phyloP scores from a whole-genome alignment of 176 grass and related monocot genomes.

The Avena eriantha region DNA sequence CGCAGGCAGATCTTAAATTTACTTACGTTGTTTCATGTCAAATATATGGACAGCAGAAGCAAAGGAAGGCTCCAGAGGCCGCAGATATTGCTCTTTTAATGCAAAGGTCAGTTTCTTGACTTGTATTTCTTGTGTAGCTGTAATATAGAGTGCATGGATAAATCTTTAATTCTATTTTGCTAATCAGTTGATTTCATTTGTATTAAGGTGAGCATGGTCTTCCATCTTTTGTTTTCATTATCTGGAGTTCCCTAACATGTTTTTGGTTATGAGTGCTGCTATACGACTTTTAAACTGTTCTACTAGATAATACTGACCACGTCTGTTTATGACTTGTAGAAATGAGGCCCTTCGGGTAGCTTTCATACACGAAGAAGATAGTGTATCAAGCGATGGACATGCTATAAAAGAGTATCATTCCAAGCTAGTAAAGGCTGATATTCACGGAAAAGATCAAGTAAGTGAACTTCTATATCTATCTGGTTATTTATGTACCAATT shows the following conservation, averaged over 20 bases:
- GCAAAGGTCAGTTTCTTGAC: conserved; percentile 66
- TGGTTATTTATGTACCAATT: conserved; percentile 23
- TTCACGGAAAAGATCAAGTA: conserved; percentile 98
- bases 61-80: conserved; percentile 84
- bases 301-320: not conserved
- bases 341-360: conserved; percentile 95
- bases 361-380: conserved; percentile 92
- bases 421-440: conserved; percentile 95
- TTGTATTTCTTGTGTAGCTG: conserved; percentile 27
- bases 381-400: conserved; percentile 38
- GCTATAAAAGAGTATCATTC: conserved; percentile 76
- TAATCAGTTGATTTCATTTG: conserved; percentile 19
- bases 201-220: not conserved
- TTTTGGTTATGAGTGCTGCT: conserved; percentile 27
- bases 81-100: conserved; percentile 90
- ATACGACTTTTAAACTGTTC: not conserved
- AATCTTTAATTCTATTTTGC: not conserved
- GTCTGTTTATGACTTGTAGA: conserved; percentile 55
- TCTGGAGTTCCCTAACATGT: conserved; percentile 10
- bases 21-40: conserved; percentile 97
- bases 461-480: conserved; percentile 32
- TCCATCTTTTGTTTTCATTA: conserved; percentile 8
- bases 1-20: conserved; percentile 98
- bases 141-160: not conserved
- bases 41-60: conserved; percentile 98